A percentile compares a stretch with the other conserved stretches of the same genome.
Evolutionary conservation across 805 yeast genomes (phyloP).

Genomic region (Kodamaea neixiangensis): DNA sequence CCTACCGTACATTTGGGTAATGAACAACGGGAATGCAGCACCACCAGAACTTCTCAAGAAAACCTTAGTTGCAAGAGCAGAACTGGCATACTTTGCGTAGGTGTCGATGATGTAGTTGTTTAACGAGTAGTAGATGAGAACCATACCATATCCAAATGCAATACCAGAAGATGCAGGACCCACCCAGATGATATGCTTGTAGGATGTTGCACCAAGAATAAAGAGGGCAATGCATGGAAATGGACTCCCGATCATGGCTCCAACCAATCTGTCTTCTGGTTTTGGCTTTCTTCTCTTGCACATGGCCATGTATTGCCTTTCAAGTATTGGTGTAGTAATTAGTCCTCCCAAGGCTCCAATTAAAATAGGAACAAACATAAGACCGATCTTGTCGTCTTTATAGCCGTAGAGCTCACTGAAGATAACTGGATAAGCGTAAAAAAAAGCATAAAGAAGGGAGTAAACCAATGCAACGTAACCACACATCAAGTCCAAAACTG

Average conservation of each 20-base stretch:
- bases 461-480: slow-evolving; percentile 85
- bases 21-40: slow-evolving; percentile 81
- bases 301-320: slow-evolving; percentile 55
- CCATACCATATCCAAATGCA: slow-evolving; percentile 64
- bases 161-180: slow-evolving; percentile 64
- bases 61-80: slow-evolving; percentile 79
- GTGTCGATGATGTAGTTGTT: slow-evolving; percentile 89
- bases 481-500: slow-evolving; percentile 81
- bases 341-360: slow-evolving; percentile 82
- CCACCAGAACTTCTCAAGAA: slow-evolving; percentile 82
- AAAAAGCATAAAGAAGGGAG: slow-evolving; percentile 88
- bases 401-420: slow-evolving; percentile 75
- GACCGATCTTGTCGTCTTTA: slow-evolving; percentile 75
- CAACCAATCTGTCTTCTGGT: slow-evolving; percentile 78
- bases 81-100: slow-evolving; percentile 77
- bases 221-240: slow-evolving; percentile 80
- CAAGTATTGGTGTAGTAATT: slow-evolving; percentile 70
- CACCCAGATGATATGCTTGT: slow-evolving; percentile 64
- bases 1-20: slow-evolving; percentile 73
- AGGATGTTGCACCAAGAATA: slow-evolving; percentile 78
- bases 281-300: slow-evolving; percentile 58
- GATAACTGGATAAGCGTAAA: slow-evolving; percentile 92
- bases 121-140: slow-evolving; percentile 55
- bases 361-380: slow-evolving; percentile 86
- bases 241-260: slow-evolving; percentile 82